These are phyloP conservation scores for Trypanosoma theileri DNA, from an alignment of 208 protist genomes.

Conservation along the genomic window DNA sequence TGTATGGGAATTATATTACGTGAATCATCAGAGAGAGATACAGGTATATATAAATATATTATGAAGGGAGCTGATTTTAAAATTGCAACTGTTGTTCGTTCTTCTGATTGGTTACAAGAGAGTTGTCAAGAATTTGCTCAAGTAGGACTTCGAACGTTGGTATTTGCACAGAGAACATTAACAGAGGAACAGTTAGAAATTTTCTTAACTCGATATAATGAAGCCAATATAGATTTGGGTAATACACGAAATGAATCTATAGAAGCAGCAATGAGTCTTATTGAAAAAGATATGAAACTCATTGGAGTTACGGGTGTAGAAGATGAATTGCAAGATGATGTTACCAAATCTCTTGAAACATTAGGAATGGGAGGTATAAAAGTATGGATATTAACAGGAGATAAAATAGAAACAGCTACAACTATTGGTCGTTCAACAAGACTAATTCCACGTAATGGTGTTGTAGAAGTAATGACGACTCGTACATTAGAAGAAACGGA, in stretches of 20 bases:
- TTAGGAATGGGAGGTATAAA: constrained; percentile 97
- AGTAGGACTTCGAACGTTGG: constrained; percentile 94
- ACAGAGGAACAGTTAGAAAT: constrained; percentile 77
- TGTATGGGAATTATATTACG: constrained; percentile 98
- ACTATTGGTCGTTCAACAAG: constrained; percentile 94
- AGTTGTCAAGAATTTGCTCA: constrained; percentile 96
- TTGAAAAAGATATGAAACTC: constrained; percentile 92
- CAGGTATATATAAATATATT: constrained; percentile 83
- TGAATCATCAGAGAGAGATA: constrained; percentile 22
- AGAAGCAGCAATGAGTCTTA: constrained; percentile 62
- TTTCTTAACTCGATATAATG: constrained; percentile 74
- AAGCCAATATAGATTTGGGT: constrained; percentile 50
- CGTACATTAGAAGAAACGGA: constrained; percentile 37
- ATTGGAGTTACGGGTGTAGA: constrained; percentile 97
- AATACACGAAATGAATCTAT: constrained; percentile 58
- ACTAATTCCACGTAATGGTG: constrained; percentile 79
- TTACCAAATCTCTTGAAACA: constrained; percentile 92
- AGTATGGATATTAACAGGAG: constrained; percentile 99
- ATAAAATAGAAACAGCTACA: constrained; percentile 97
- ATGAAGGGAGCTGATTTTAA: constrained; percentile 97
- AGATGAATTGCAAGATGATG: constrained; percentile 97
- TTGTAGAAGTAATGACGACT: constrained; percentile 55
- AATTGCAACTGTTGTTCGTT: constrained; percentile 89
- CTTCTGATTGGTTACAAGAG: constrained; percentile 95
- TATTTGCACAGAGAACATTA: constrained; percentile 87